Evolutionary conservation across 495 filamentous ascomycete species (phyloP), one percentile per base, ranked within the genome.

Genomic region (Tetracladium setigerum): DNA sequence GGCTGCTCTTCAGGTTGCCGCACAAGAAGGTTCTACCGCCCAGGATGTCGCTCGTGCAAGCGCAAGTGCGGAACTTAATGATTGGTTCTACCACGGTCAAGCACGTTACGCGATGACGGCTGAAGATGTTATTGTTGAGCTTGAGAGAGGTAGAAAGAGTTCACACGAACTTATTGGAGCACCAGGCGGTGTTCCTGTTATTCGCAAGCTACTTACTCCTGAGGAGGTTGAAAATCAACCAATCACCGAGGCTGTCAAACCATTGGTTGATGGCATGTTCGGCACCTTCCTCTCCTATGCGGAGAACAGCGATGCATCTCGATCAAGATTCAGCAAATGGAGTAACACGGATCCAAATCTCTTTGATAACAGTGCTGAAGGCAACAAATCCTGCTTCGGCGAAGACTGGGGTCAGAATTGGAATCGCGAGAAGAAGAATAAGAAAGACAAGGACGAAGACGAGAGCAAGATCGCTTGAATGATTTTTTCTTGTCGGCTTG

Each of bases 241-340:
- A 2, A 46, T 55, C 1, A 46, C 32, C 1, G 60, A 66, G 34
- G 59, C 64, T 39, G 59, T 61, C 1, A 52, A 56, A 13, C 65
- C 66, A 10, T 41, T 72, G n/a, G 34, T 76, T 1, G 61, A 57
- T n/a, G 58, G 68, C 56, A 40, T 53, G 0, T 67, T 67, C 36
- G 62, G 60, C 33, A 60, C 62, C 2, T 39, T 74, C 12, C 42
- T 65, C 34, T 44, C 37, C 6, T 61, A 64, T 47, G 56, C 53
- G 16, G 53, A 62, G 14, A 40, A 48, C 12, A 39, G 37, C 13
- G 14, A 14, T 2, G 27, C 17, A 24, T 38, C 52, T 33, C 30
- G 19, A n/a, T 44, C 44, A 30, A 46, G 46, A 9, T 67, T 60
- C 19, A 37, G 27, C 5, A 22, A 51, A 13, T 53, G 41, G 12